These are phyloP conservation scores for Trichomonas tenax DNA, from an alignment of 208 protist species.

Conservation along the genomic window DNA sequence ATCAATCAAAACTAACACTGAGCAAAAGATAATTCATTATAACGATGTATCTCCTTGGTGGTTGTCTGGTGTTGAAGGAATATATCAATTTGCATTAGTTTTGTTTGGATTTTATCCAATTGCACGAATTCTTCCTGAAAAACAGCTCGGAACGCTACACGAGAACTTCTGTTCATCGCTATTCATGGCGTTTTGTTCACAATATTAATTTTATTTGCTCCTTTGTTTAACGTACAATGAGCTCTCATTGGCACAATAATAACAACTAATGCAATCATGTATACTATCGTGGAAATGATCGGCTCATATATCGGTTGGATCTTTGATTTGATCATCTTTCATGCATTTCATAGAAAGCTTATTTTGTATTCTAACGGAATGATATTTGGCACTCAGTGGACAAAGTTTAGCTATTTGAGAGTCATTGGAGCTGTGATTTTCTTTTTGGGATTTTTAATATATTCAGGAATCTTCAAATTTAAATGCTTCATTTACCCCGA, in stretches of 20 bases:
- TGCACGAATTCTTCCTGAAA: background rate
- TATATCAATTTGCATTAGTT: background rate
- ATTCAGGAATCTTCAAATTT: background rate
- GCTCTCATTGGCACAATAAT: background rate
- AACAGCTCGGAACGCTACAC: background rate
- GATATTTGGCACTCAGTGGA: background rate
- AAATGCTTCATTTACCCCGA: background rate
- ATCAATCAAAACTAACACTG: background rate
- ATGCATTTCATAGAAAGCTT: background rate
- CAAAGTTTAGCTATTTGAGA: background rate
- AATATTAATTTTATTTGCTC: background rate
- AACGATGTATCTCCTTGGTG: background rate
- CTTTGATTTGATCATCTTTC: background rate
- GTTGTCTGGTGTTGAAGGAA: background rate
- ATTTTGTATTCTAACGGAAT: background rate
- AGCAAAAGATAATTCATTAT: background rate
- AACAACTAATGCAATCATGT: background rate
- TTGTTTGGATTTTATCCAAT: background rate
- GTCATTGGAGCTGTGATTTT: background rate
- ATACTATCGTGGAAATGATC: background rate
- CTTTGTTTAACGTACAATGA: background rate
- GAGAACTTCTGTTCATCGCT: background rate
- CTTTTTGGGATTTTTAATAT: background rate
- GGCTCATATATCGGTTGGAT: background rate
- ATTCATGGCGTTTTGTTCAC: background rate